A percentile compares a stretch with the other conserved stretches of the same genome.
phyloP scores from a whole-genome alignment of 2,329 filamentous ascomycete genomes.

The Arachnomyces sp. region DNA sequence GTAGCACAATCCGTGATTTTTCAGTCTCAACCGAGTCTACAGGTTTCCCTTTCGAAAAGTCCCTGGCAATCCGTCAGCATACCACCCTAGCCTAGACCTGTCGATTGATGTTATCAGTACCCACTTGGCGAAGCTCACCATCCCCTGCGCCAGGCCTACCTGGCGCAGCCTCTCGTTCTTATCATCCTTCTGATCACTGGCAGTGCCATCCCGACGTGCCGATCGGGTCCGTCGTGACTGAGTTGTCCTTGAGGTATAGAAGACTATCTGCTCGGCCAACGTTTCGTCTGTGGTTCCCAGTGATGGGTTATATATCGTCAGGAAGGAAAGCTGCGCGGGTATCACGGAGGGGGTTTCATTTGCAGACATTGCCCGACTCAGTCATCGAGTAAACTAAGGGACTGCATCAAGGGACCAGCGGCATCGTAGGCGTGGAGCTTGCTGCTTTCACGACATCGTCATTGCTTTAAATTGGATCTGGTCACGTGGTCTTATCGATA shows the following conservation, averaged over 20 bases:
- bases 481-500: too few relatives aligned
- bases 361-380: constrained; percentile 27
- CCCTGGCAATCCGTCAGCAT: constrained; percentile 38
- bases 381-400: too few relatives aligned
- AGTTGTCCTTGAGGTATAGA: constrained; percentile 61
- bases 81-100: constrained; percentile 7
- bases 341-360: constrained; percentile 39
- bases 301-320: constrained; percentile 90
- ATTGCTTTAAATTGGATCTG: too few relatives aligned
- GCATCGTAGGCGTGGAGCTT: too few relatives aligned
- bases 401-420: too few relatives aligned
- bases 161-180: constrained; percentile 82
- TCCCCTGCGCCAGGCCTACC: constrained; percentile 92
- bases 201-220: constrained; percentile 17
- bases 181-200: constrained; percentile 43
- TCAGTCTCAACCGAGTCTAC: constrained; percentile 88
- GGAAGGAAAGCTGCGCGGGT: constrained; percentile 79
- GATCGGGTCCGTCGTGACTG: constrained; percentile 15
- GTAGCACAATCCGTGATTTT: constrained; percentile 71
- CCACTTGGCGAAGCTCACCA: constrained; percentile 78
- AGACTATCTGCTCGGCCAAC: constrained; percentile 76
- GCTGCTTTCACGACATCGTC: too few relatives aligned
- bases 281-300: constrained; percentile 65
- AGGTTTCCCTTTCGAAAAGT: constrained; percentile 67
- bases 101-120: constrained; percentile 17